Conservation (phyloP, 352 stramenopile genomes). For the Phytophthora capsici region DNA sequence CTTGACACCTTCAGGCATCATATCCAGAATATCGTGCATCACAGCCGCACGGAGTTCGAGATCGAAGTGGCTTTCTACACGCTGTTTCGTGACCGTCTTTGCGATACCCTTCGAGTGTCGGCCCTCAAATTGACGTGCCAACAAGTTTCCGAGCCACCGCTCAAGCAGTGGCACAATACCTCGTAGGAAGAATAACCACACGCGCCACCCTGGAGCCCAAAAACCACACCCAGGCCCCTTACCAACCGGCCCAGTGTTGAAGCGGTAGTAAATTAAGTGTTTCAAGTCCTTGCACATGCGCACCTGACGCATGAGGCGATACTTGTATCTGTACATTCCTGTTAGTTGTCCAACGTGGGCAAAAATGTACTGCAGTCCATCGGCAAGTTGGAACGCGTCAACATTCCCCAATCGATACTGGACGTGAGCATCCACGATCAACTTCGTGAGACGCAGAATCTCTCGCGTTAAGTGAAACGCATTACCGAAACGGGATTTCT, state of each 20-base stretch:
- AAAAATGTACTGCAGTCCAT: slow-evolving; percentile 99
- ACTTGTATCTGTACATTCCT: slow-evolving; percentile 99
- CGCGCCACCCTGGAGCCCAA: slow-evolving; percentile 98
- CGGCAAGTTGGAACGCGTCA: slow-evolving; percentile 99
- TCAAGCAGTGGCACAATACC: slow-evolving; percentile 99
- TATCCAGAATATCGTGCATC: slow-evolving; percentile 99
- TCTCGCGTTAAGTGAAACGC: slow-evolving; percentile 97
- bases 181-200: slow-evolving; percentile 99
- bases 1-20: slow-evolving; percentile 99
- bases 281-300: slow-evolving; percentile 99
- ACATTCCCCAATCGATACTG: slow-evolving; percentile 99
- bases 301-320: slow-evolving; percentile 96
- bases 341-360: slow-evolving; percentile 99
- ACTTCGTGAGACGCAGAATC: slow-evolving; percentile 99
- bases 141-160: slow-evolving; percentile 98
- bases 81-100: slow-evolving; percentile 99
- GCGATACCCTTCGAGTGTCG: slow-evolving; percentile 98
- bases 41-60: slow-evolving; percentile 98
- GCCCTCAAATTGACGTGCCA: slow-evolving; percentile 99
- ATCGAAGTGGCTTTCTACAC: slow-evolving; percentile 99
- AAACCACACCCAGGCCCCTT: slow-evolving; percentile 99
- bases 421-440: slow-evolving; percentile 99
- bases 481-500: slow-evolving; percentile 98
- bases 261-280: slow-evolving; percentile 99
- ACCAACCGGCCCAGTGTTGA: slow-evolving; percentile 99